Evolutionary conservation across 345 rosid species (phyloP), one percentile per base, ranked within the genome.

Genomic region (Heritiera littoralis): DNA sequence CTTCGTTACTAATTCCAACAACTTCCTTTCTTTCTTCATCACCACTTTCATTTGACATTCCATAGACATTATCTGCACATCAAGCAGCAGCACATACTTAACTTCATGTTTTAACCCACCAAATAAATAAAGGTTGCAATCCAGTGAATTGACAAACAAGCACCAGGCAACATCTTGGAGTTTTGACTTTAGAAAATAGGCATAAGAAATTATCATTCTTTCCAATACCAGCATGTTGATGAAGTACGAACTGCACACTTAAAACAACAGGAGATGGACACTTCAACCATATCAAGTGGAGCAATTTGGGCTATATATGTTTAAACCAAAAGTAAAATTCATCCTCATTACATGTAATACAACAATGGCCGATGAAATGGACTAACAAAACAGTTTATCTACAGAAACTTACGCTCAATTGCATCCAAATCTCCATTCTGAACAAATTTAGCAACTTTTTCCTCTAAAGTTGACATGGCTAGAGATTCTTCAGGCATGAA

Each of bases 351-450:
- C n/a, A 76, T 63, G 45, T 30, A 49, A 38, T 13, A 60, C 45
- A 43, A 48, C 10, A 45, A 61, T 13, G 30, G 28, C 14, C 18
- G 14, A 7, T 32, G 35, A 46, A 46, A 30, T 0, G 14, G 12
- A 61, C 20, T 35, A 9, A 9, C 17, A 15, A 72, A 18, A 38
- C 13, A 23, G 14, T 61, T 46, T 61, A 45, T 45, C 63, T 38
- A 38, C 77, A 2, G 30, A 46, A 54, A 72, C 81, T 81, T 84
- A 94, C 98, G 87, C 72, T 89, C 94, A 66, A 86, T 63, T 61
- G 83, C 77, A 74, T 91, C 98, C 81, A 94, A 88, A 65, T 86
- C 88, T 70, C 95, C 97, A 74, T 80, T 81, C 71, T 89, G 93
- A 77, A 94, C 84, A 82, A 94, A 92, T 38, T 83, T 89, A 75